Conservation (phyloP, 2,329 filamentous ascomycete genomes). For the Polychaeton citri region DNA sequence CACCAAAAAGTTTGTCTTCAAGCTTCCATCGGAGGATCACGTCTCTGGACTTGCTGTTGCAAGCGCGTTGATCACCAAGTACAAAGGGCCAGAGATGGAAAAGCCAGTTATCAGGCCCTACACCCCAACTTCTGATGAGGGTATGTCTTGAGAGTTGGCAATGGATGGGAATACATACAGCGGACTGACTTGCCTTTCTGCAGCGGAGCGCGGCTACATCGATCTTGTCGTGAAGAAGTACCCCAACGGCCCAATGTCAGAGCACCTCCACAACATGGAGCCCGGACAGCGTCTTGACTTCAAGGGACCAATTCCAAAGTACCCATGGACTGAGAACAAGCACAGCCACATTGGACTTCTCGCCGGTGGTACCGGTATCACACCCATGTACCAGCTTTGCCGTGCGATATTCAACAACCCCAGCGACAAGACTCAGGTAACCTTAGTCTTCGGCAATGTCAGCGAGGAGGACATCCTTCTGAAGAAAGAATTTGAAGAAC, state of each 20-base stretch:
- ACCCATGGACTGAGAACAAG: slow-evolving; percentile 81
- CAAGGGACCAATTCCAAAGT: slow-evolving; percentile 94
- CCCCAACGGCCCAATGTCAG: slow-evolving; percentile 80
- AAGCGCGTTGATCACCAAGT: slow-evolving; percentile 84
- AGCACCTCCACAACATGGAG: slow-evolving; percentile 70
- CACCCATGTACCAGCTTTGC: slow-evolving; percentile 92
- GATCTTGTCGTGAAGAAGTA: slow-evolving; percentile 91
- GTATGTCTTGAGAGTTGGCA: slow-evolving; percentile 29
- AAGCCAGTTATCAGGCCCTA: slow-evolving; percentile 88
- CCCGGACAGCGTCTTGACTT: slow-evolving; percentile 74
- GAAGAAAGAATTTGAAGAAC: slow-evolving; percentile 66
- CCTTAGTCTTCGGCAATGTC: slow-evolving; percentile 85
- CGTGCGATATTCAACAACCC: slow-evolving; percentile 93
- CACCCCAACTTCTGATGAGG: slow-evolving; percentile 79
- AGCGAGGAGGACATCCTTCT: slow-evolving; percentile 82
- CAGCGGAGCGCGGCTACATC: slow-evolving; percentile 63
- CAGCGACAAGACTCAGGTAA: slow-evolving; percentile 93
- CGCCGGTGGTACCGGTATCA: slow-evolving; percentile 93
- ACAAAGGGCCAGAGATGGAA: slow-evolving; percentile 65
- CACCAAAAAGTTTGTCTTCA: slow-evolving; percentile 84
- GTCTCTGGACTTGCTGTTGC: slow-evolving; percentile 72
- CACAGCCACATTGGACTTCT: slow-evolving; percentile 76
- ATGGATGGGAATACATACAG: too few relatives aligned
- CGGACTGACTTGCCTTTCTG: background rate
- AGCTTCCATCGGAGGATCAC: slow-evolving; percentile 68